Evolutionary conservation across 306 rosid genomes (phyloP).

Genomic region (Bauhinia variegata): DNA sequence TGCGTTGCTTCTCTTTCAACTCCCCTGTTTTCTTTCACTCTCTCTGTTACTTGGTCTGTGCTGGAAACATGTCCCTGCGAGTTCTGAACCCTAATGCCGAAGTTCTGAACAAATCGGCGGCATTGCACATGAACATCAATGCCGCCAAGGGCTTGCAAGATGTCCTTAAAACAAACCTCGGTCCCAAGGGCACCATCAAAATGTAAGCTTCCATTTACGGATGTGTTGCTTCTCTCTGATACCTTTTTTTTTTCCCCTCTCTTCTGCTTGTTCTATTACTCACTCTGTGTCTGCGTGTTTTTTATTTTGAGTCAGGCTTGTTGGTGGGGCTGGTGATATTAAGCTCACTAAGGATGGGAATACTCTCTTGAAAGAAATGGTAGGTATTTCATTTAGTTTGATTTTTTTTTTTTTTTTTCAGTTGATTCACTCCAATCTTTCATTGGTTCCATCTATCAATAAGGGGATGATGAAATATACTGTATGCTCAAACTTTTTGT

Average conservation of each 20-base stretch:
- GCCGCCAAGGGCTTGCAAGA: slow-evolving; percentile 97
- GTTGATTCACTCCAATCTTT: neutral
- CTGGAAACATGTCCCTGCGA: slow-evolving; percentile 68
- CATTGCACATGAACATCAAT: slow-evolving; percentile 93
- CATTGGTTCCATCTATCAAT: neutral
- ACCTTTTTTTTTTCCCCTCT: too few species aligned
- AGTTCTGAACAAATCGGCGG: slow-evolving; percentile 97
- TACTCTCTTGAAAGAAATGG: slow-evolving; percentile 96
- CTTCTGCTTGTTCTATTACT: neutral
- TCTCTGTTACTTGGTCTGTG: neutral
- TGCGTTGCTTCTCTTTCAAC: neutral
- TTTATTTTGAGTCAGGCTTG: slow-evolving; percentile 62
- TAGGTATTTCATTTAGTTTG: slow-evolving; percentile 34
- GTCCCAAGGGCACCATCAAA: slow-evolving; percentile 97
- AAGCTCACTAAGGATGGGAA: slow-evolving; percentile 97
- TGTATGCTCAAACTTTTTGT: neutral
- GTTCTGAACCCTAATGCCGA: slow-evolving; percentile 89
- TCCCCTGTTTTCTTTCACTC: neutral
- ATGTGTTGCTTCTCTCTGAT: neutral
- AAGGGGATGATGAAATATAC: neutral
- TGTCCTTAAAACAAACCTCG: slow-evolving; percentile 90
- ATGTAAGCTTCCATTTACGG: slow-evolving; percentile 42
- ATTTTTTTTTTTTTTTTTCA: too few species aligned
- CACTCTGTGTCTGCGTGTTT: too few species aligned
- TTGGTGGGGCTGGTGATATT: slow-evolving; percentile 96